Conservation (phyloP, 345 rosid genomes). For the Citrus cavaleriei region DNA sequence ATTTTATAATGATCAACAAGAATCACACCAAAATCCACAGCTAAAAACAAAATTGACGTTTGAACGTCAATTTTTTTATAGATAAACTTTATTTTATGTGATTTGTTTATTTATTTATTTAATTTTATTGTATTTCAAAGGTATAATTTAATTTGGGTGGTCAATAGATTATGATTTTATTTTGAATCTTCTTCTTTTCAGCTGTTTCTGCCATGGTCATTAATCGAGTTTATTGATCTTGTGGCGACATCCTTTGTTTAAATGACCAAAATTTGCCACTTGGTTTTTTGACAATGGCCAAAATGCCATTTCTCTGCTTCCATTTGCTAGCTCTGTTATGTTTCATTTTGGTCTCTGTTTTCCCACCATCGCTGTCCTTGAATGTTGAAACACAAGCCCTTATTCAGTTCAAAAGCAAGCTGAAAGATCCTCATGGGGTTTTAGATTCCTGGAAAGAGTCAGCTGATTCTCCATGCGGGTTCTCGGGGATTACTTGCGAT, state of each 20-base stretch:
- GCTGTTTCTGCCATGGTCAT: slow-evolving; percentile 17
- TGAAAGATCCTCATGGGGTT: slow-evolving; percentile 52
- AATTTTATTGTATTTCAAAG: background rate
- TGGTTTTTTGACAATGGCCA: slow-evolving; percentile 19
- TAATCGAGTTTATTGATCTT: background rate
- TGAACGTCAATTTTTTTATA: slow-evolving; percentile 16
- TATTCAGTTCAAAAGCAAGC: slow-evolving; percentile 54
- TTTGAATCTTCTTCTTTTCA: slow-evolving; percentile 13
- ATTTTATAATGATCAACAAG: background rate
- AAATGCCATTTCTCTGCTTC: slow-evolving; percentile 3
- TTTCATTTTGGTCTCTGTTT: slow-evolving; percentile 15
- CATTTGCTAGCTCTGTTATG: slow-evolving; percentile 13
- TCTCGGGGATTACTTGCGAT: slow-evolving; percentile 62
- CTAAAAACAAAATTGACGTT: slow-evolving; percentile 32
- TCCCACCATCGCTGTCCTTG: slow-evolving; percentile 38
- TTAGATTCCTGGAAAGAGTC: slow-evolving; percentile 69
- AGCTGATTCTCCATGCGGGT: slow-evolving; percentile 48
- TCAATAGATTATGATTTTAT: slow-evolving; percentile 1
- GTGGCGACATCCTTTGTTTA: background rate
- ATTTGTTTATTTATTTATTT: background rate
- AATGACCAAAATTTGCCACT: slow-evolving; percentile 5
- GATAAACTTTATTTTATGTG: background rate
- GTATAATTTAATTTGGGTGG: background rate
- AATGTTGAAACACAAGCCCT: slow-evolving; percentile 53
- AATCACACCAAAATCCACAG: slow-evolving; percentile 22